Evolutionary conservation across 176 grass and related monocot species (phyloP).

Genomic region (Saccharum officinarum): DNA sequence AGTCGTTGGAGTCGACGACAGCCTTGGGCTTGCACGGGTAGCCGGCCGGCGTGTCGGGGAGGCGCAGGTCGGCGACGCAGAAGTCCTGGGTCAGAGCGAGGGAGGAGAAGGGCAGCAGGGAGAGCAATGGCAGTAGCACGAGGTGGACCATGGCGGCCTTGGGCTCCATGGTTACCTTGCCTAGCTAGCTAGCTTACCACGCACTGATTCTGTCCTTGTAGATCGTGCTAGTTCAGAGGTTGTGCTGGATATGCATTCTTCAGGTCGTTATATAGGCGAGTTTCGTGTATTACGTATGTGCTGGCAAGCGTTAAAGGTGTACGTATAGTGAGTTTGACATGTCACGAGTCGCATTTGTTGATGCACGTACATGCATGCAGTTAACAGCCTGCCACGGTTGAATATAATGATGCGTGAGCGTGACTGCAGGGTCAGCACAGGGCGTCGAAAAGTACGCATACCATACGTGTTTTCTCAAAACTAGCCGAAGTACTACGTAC

Average conservation of each 20-base stretch:
- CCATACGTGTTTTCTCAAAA: not conserved
- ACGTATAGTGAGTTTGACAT: not conserved
- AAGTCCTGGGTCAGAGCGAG: slow-evolving; percentile 49
- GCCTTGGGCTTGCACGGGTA: slow-evolving; percentile 39
- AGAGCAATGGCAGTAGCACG: slow-evolving; percentile 1
- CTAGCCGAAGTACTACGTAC: not conserved
- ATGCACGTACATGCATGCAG: not conserved
- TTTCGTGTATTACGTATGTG: too few relatives aligned
- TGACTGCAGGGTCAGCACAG: not conserved
- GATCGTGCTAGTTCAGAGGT: not conserved
- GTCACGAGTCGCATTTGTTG: not conserved
- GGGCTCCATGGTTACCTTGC: slow-evolving; percentile 1
- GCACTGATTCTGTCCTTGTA: not conserved
- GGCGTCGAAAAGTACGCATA: not conserved
- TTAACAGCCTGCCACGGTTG: not conserved
- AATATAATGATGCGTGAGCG: not conserved
- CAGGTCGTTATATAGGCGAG: not conserved
- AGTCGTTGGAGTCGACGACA: slow-evolving; percentile 42
- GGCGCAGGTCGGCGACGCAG: slow-evolving; percentile 42
- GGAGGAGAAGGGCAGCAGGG: slow-evolving; percentile 16
- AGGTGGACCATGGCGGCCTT: not conserved
- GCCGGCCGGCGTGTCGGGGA: slow-evolving; percentile 42
- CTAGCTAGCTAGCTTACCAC: not conserved
- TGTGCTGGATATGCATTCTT: not conserved
- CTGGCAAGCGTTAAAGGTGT: not conserved